phyloP scores from a whole-genome alignment of 2,329 filamentous ascomycete genomes.

The Paramyrothecium sp. region DNA sequence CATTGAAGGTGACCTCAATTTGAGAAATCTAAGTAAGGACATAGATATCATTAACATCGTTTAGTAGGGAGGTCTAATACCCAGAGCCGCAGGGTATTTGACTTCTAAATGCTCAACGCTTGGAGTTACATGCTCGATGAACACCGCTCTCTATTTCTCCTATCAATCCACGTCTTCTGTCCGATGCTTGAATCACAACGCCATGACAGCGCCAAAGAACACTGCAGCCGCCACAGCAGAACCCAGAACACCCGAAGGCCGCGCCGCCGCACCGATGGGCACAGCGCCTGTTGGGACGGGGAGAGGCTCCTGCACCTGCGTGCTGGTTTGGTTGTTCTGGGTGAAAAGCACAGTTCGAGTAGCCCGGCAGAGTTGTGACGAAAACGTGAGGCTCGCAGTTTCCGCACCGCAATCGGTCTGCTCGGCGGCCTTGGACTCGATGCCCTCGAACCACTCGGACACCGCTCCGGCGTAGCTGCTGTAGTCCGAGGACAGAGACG shows the following conservation, averaged over 20 bases:
- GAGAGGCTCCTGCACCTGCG: not conserved
- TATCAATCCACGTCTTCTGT: no score
- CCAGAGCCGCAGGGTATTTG: no score
- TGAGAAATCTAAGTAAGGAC: no score
- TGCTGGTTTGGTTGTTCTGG: not conserved
- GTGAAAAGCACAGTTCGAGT: not conserved
- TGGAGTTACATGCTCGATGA: no score
- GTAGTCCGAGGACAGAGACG: not conserved
- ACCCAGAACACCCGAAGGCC: not conserved
- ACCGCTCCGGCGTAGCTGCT: not conserved
- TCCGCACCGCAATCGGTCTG: not conserved
- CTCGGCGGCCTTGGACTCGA: not conserved
- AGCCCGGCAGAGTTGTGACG: not conserved
- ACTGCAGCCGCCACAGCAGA: not conserved
- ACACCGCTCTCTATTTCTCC: no score
- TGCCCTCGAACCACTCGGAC: not conserved
- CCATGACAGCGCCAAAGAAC: not conserved
- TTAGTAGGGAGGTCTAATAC: no score
- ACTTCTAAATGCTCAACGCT: no score
- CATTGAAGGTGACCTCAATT: no score
- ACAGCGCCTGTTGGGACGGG: not conserved
- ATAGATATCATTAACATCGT: no score
- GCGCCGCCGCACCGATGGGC: not conserved
- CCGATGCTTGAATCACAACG: no score
- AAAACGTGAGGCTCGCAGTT: not conserved